phyloP scores from a whole-genome alignment of 192 early-diverging fungal genomes.

The Dissophora globulifera region DNA sequence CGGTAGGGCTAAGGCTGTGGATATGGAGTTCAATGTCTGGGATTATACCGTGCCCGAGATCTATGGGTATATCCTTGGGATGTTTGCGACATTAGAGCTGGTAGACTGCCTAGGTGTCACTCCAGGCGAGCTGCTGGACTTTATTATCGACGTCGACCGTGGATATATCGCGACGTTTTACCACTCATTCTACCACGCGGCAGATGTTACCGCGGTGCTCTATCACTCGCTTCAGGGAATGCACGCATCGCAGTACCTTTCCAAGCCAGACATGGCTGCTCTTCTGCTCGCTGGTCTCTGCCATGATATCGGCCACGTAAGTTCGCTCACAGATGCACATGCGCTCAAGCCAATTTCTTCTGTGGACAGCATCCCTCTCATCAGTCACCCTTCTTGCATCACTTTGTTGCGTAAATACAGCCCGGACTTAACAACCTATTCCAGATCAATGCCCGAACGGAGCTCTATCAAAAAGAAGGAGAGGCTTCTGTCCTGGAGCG shows the following conservation, averaged over 20 bases:
- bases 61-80: slow-evolving; percentile 84
- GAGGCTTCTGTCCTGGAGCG: slow-evolving; percentile 90
- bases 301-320: slow-evolving; percentile 90
- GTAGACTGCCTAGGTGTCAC: slow-evolving; percentile 69
- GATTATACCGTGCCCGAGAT: slow-evolving; percentile 78
- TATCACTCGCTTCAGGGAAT: slow-evolving; percentile 81
- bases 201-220: slow-evolving; percentile 88
- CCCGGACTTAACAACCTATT: slow-evolving; percentile 94
- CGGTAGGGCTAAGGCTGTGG: slow-evolving; percentile 49
- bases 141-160: slow-evolving; percentile 84
- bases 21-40: slow-evolving; percentile 71
- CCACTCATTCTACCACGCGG: slow-evolving; percentile 92
- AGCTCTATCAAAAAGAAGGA: slow-evolving; percentile 76
- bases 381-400: neutral
- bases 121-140: slow-evolving; percentile 78
- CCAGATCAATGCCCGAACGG: slow-evolving; percentile 87
- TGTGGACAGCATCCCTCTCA: neutral
- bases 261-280: slow-evolving; percentile 77
- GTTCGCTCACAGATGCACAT: no score
- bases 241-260: slow-evolving; percentile 72
- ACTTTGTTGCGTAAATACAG: slow-evolving; percentile 53
- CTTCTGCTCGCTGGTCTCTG: slow-evolving; percentile 87
- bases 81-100: slow-evolving; percentile 76
- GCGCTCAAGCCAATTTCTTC: no score
- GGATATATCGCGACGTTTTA: slow-evolving; percentile 89